Conservation (phyloP, 1,284 basidiomycete species). For the Termitomyces sp. region DNA sequence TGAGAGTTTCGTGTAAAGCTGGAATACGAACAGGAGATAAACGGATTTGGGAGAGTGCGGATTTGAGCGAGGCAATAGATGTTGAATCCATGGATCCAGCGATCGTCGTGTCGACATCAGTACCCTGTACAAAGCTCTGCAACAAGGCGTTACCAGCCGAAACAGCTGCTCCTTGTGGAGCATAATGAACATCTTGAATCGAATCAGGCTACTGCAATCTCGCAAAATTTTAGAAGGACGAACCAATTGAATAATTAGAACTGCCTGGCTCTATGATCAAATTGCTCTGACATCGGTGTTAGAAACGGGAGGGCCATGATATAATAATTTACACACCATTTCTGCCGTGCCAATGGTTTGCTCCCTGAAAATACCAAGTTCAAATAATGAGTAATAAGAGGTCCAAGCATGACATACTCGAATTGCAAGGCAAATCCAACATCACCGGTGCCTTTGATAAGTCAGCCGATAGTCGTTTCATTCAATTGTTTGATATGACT, state of each 20-base stretch:
- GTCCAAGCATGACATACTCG: conserved; percentile 33
- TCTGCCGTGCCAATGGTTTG: conserved; percentile 58
- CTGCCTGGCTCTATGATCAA: conserved; percentile 55
- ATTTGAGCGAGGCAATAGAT: conserved; percentile 58
- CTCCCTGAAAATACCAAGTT: conserved; percentile 28
- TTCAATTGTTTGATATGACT: conserved; percentile 2
- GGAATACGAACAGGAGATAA: conserved; percentile 65
- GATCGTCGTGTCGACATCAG: conserved; percentile 56
- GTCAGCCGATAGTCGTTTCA: conserved; percentile 2
- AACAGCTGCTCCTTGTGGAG: conserved; percentile 54
- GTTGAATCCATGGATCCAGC: conserved; percentile 58
- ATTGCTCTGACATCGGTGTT: conserved; percentile 34
- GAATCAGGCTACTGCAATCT: neutral
- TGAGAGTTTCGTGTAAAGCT: conserved; percentile 60
- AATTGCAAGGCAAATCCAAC: conserved; percentile 61
- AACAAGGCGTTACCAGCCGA: conserved; percentile 56
- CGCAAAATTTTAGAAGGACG: conserved; percentile 1
- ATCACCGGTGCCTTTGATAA: conserved; percentile 49
- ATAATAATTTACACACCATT: conserved; percentile 35
- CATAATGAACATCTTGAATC: conserved; percentile 53
- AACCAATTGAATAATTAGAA: conserved; percentile 49
- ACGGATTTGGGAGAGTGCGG: conserved; percentile 59
- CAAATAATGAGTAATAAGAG: neutral
- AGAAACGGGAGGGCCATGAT: conserved; percentile 14
- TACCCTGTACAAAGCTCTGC: conserved; percentile 69